Conservation (phyloP, 257 asterid genomes). For the Forsythia suspensa region DNA sequence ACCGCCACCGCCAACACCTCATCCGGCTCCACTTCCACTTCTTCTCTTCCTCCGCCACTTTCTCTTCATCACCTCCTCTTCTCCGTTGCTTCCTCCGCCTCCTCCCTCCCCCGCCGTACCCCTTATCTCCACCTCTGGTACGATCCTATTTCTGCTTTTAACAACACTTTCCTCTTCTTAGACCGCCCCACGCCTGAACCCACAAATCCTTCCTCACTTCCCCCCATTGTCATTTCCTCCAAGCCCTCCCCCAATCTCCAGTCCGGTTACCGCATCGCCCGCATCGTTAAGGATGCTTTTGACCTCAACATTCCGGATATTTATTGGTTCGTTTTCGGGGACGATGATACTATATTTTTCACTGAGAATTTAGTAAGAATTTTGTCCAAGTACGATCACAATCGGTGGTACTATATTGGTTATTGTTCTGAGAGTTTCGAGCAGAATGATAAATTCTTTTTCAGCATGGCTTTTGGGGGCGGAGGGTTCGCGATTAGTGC, state of each 20-base stretch:
- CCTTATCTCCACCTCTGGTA: slow-evolving; percentile 68
- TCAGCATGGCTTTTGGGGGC: slow-evolving; percentile 84
- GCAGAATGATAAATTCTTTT: slow-evolving; percentile 64
- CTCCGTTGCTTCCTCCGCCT: slow-evolving; percentile 62
- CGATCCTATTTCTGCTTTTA: slow-evolving; percentile 51
- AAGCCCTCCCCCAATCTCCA: slow-evolving; percentile 35
- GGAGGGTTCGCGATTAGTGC: slow-evolving; percentile 83
- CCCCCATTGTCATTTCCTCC: slow-evolving; percentile 51
- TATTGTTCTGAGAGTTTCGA: slow-evolving; percentile 67
- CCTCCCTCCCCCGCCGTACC: slow-evolving; percentile 57
- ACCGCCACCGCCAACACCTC: no score
- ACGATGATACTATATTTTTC: slow-evolving; percentile 72
- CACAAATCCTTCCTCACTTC: slow-evolving; percentile 30
- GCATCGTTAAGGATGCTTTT: slow-evolving; percentile 56
- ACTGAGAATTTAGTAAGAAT: slow-evolving; percentile 54
- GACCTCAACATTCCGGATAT: slow-evolving; percentile 40
- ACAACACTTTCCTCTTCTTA: slow-evolving; percentile 60
- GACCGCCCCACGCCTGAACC: slow-evolving; percentile 39
- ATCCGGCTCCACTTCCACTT: background rate
- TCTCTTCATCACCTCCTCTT: slow-evolving; percentile 47
- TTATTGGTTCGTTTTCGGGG: slow-evolving; percentile 75
- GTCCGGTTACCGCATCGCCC: slow-evolving; percentile 71
- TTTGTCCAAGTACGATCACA: slow-evolving; percentile 61
- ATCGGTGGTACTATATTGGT: slow-evolving; percentile 63
- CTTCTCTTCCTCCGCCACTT: slow-evolving; percentile 25